Conservation (phyloP, 352 stramenopile species). For the Phytophthora litchii region DNA sequence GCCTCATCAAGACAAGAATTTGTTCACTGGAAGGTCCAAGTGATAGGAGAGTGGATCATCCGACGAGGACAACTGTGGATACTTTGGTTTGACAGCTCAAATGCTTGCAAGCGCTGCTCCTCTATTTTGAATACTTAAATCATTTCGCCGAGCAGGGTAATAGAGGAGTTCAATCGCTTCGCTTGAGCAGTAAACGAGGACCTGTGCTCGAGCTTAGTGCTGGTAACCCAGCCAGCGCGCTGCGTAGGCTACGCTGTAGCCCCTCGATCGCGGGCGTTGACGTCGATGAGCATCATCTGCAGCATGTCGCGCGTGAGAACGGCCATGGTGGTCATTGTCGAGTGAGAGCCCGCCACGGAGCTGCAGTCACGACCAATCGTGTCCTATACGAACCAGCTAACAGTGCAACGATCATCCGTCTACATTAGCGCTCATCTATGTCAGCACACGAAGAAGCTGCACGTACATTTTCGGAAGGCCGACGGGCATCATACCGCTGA, state of each 20-base stretch:
- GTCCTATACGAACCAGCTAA: constrained; percentile 6
- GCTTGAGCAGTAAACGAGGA: neutral
- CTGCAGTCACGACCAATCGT: constrained; percentile 4
- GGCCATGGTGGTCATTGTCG: constrained; percentile 5
- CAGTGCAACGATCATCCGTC: neutral
- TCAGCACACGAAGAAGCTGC: neutral
- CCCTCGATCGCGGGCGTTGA: neutral
- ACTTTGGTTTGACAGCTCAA: too few relatives aligned
- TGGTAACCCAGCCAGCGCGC: neutral
- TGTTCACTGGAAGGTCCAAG: neutral
- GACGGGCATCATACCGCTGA: too few relatives aligned
- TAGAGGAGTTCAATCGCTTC: too few relatives aligned
- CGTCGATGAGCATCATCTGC: constrained; percentile 9
- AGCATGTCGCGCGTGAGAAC: constrained; percentile 14
- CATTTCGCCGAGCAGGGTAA: too few relatives aligned
- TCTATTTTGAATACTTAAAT: too few relatives aligned
- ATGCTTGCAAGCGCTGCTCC: too few relatives aligned
- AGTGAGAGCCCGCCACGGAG: constrained; percentile 14
- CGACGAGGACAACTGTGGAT: too few relatives aligned
- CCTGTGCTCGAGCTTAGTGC: neutral
- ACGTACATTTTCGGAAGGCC: neutral
- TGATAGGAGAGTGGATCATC: too few relatives aligned
- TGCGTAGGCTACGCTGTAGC: neutral
- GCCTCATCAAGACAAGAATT: neutral
- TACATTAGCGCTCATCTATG: neutral